A percentile compares a stretch with the other conserved stretches of the same genome.
These are phyloP conservation scores for Colletotrichum sojae DNA, from an alignment of 2,329 filamentous ascomycete species.

Conservation along the genomic window DNA sequence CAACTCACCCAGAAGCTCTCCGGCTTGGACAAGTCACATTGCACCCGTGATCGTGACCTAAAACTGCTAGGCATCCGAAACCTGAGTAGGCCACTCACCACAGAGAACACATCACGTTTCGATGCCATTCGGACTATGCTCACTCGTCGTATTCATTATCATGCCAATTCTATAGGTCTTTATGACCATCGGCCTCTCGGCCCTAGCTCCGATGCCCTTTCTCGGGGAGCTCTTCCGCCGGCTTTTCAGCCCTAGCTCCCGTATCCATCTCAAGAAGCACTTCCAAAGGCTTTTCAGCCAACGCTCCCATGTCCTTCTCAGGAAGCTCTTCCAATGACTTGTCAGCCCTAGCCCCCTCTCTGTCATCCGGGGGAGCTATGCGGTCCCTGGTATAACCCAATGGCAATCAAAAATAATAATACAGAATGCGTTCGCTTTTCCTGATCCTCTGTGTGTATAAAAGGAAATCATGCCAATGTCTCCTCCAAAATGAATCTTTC, in stretches of 20 bases:
- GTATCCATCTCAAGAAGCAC: too few relatives aligned
- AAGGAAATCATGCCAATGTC: not conserved
- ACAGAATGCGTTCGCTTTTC: conserved; percentile 31
- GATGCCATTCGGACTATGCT: not conserved
- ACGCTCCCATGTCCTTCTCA: not conserved
- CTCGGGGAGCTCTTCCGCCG: too few relatives aligned
- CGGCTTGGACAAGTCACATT: too few relatives aligned
- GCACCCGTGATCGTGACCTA: too few relatives aligned
- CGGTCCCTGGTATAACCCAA: conserved; percentile 30
- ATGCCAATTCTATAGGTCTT: conserved; percentile 26
- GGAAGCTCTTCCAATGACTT: not conserved
- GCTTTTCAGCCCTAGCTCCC: not conserved
- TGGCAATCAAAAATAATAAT: conserved; percentile 32
- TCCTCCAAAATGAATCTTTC: not conserved
- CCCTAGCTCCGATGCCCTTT: conserved; percentile 1
- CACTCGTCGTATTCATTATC: conserved; percentile 37
- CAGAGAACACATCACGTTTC: too few relatives aligned
- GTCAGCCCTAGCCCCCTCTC: conserved; percentile 18
- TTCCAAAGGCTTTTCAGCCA: conserved; percentile 5
- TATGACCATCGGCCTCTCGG: conserved; percentile 25
- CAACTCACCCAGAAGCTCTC: too few relatives aligned
- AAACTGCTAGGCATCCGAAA: too few relatives aligned
- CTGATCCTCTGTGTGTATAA: conserved; percentile 11
- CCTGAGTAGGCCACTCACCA: too few relatives aligned
- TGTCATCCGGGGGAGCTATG: conserved; percentile 6